These are phyloP conservation scores for Aspergillus novoparasiticus DNA, from an alignment of 2,329 filamentous ascomycete genomes.

Conservation along the genomic window DNA sequence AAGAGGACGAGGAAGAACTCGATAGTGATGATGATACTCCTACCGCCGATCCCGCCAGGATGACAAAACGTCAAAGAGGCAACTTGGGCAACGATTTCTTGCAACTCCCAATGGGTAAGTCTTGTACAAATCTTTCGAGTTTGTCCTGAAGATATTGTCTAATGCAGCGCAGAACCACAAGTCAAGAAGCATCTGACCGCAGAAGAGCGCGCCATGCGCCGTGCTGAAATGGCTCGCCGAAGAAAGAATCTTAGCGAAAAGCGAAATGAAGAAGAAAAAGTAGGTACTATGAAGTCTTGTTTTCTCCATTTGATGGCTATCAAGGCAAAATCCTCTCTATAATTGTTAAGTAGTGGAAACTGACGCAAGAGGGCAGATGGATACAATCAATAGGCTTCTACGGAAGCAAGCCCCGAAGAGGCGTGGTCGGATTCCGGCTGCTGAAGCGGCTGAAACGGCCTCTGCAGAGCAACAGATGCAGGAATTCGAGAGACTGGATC, in stretches of 20 bases:
- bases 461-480: conserved; percentile 42
- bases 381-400: conserved; percentile 68
- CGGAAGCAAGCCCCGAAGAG: conserved; percentile 67
- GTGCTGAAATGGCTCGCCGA: conserved; percentile 72
- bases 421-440: conserved; percentile 51
- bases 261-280: conserved; percentile 78
- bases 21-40: conserved; percentile 48
- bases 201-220: conserved; percentile 72
- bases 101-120: conserved; percentile 59
- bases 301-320: neutral
- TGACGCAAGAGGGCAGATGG: conserved; percentile 53
- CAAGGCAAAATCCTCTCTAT: neutral
- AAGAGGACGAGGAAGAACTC: conserved; percentile 46
- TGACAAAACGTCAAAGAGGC: conserved; percentile 70
- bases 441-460: conserved; percentile 46
- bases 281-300: conserved; percentile 42
- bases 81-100: conserved; percentile 56
- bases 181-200: conserved; percentile 73
- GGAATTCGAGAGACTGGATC: conserved; percentile 43
- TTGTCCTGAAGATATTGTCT: conserved; percentile 8
- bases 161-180: conserved; percentile 58
- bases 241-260: conserved; percentile 75
- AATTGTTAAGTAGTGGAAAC: neutral
- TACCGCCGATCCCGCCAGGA: conserved; percentile 61
- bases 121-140: neutral